A percentile compares a stretch with the other conserved stretches of the same genome.
Conservation (phyloP, 2,329 filamentous ascomycete species). For the Hirsutella minnesotensis region DNA sequence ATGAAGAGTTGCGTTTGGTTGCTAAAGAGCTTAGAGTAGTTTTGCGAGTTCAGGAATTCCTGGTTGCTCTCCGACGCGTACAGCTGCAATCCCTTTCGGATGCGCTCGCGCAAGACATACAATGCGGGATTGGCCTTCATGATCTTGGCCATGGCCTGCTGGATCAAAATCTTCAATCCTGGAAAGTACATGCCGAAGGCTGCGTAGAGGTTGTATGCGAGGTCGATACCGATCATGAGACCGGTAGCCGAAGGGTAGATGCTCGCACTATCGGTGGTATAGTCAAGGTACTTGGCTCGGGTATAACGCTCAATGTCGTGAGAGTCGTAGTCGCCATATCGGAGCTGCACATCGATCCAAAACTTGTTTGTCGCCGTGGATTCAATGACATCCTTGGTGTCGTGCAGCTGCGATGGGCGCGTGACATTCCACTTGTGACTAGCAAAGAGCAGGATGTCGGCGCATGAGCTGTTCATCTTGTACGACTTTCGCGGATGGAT, state of each 20-base stretch:
- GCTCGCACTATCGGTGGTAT: slow-evolving; percentile 96
- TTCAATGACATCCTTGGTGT: slow-evolving; percentile 93
- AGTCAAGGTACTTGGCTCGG: slow-evolving; percentile 95
- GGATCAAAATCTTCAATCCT: slow-evolving; percentile 84
- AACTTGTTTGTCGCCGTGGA: slow-evolving; percentile 96
- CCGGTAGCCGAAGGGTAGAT: slow-evolving; percentile 96
- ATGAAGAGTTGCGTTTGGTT: slow-evolving; percentile 99
- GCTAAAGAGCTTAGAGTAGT: slow-evolving; percentile 98
- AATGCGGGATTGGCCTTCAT: slow-evolving; percentile 99
- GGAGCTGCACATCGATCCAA: slow-evolving; percentile 93
- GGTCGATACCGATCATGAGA: slow-evolving; percentile 93
- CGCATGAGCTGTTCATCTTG: slow-evolving; percentile 99
- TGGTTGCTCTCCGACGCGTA: slow-evolving; percentile 98
- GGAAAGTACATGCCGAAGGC: slow-evolving; percentile 99
- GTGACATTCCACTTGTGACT: slow-evolving; percentile 99
- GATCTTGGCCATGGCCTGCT: slow-evolving; percentile 98
- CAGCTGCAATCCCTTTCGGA: slow-evolving; percentile 92
- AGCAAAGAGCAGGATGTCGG: slow-evolving; percentile 91
- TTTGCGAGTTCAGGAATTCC: slow-evolving; percentile 98
- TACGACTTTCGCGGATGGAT: slow-evolving; percentile 99
- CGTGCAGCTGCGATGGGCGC: slow-evolving; percentile 80
- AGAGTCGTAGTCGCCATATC: slow-evolving; percentile 97
- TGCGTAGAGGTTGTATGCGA: slow-evolving; percentile 97
- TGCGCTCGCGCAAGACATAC: slow-evolving; percentile 94
- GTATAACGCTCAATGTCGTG: slow-evolving; percentile 98